Base-by-base conservation (phyloP, 129 eudicot species). In the Gnaphalium uliginosum region DNA sequence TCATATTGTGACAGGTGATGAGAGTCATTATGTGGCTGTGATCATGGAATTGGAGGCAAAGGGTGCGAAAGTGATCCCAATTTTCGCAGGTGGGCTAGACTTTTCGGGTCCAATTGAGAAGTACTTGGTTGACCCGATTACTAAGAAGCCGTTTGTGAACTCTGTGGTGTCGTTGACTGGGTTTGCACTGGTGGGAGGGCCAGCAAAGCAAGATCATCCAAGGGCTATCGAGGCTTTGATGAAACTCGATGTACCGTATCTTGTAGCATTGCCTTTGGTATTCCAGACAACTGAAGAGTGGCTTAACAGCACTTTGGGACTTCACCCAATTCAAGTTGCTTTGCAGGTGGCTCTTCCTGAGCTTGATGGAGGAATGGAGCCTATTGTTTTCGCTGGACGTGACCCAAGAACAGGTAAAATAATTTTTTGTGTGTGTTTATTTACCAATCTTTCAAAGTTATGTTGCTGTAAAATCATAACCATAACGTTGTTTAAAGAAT, bases 291-390 rank as follows among this genome's bases (percentile, higher is more conserved):
- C 99, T 0, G 99, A 91, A 82, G 99, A 95, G 84, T 95, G 99
- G 99, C 81, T 95, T 50, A 91, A 89, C 68, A 95, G 99, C 83
- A 95, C 99, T 27, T 74, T 95, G 89, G 99, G 99, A 13, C 84
- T 95, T 71, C 99, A 95, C 86, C 99, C 99, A 0, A 91, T 95
- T 83, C 99, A 95, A 76, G 99, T 95, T 26, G 97, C 99, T 82
- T 82, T 95, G 81, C 99, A 95, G 79, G 99, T 95, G 33, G 97
- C 99, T 73, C 92, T 95, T 46, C 99, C 99, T 0, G 97, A 95
- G 86, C 95, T 95, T 2, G 99, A 95, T 83, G 99, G 97, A 26
- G 99, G 97, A 8, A 89, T 95, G 99, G 99, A 95, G 83, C 99
- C 99, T 2, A 95, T 95, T 60, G 87, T 95, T 51, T 95, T 95